Evolutionary conservation across 2,329 filamentous ascomycete species (phyloP), one percentile per base, ranked within the genome.

Genomic region (Paecilomyces sp.): DNA sequence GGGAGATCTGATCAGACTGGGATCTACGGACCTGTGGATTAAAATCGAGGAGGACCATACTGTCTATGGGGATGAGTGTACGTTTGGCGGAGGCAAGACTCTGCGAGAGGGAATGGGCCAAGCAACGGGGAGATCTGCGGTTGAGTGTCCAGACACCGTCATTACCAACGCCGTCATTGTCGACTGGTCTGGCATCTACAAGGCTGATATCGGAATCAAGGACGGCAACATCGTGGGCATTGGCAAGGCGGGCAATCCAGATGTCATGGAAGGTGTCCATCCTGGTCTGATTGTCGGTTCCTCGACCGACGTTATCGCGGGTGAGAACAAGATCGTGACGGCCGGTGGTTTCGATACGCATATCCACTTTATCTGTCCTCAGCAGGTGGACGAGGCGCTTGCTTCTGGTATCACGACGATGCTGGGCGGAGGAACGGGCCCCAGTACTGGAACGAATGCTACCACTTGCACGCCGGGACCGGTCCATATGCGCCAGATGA

Each of bases 81-180:
- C 92, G 64, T 97, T 97, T 74, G 93, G 93, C 15, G 93, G 93
- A 53, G 93, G 93, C 54, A 97, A 97, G 81, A 94, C 91, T 41
- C 78, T 97, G 60, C 85, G 93, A 62, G 93, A 97, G 74, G 93
- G 93, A 33, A 97, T 97, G 92, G 93, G 92, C 2, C 92, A 97
- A 78, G 90, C 92, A 4, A 88, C 88, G 25, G 92, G 91, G 3
- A 83, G 90, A 52, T 76, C 83, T 0, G 88, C 93, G 67, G 79
- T 81, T 2, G 86, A 92, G 25, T 86, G 85, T 25, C 77, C 97
- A 60, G 93, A 97, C 72, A 84, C 93, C 54, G 90, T 96, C 25
- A 85, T 97, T 61, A 91, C 88, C 1, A 97, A 97, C 68, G 93
- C 92, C 4, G 78, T 97, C 64, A 88, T 97, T 41, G 83, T 97